Conservation (phyloP, 805 yeast genomes). For the Yarrowia sp. region DNA sequence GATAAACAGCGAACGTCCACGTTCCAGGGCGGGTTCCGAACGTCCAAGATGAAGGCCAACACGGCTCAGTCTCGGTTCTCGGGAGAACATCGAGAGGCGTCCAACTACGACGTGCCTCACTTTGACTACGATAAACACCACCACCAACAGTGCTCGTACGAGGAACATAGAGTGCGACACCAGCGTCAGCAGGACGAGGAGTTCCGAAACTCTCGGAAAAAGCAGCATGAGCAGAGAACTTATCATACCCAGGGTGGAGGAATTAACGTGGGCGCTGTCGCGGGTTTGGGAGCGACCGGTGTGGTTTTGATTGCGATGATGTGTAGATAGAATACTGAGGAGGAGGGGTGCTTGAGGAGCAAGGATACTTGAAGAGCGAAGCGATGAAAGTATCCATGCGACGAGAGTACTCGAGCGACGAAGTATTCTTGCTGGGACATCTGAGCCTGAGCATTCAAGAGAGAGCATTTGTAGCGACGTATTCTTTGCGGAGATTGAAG, state of each 20-base stretch:
- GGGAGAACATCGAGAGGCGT: conserved; percentile 40
- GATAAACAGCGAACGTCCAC: conserved; percentile 36
- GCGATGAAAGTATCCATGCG: too few species aligned
- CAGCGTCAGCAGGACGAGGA: conserved; percentile 33
- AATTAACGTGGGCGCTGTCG: conserved; percentile 25
- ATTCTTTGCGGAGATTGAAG: too few species aligned
- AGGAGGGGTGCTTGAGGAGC: too few species aligned
- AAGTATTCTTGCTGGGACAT: too few species aligned
- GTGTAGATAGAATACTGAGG: conserved; percentile 4
- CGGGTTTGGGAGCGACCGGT: conserved; percentile 26
- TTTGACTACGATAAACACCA: conserved; percentile 50
- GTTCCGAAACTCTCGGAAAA: conserved; percentile 1
- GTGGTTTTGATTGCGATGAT: conserved; percentile 35
- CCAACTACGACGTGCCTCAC: conserved; percentile 51
- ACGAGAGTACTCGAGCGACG: too few species aligned
- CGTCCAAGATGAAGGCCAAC: conserved; percentile 45
- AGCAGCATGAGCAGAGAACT: background rate
- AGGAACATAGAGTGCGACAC: conserved; percentile 44
- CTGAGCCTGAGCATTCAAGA: too few species aligned
- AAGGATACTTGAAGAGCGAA: too few species aligned
- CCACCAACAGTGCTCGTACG: conserved; percentile 48
- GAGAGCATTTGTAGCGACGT: too few species aligned
- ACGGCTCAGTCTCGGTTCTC: conserved; percentile 12
- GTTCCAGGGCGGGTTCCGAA: conserved; percentile 40
- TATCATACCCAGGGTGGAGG: conserved; percentile 29